A percentile compares a stretch with the other conserved stretches of the same genome.
Evolutionary conservation across 345 rosid genomes (phyloP).

Genomic region (Camelina neglecta): DNA sequence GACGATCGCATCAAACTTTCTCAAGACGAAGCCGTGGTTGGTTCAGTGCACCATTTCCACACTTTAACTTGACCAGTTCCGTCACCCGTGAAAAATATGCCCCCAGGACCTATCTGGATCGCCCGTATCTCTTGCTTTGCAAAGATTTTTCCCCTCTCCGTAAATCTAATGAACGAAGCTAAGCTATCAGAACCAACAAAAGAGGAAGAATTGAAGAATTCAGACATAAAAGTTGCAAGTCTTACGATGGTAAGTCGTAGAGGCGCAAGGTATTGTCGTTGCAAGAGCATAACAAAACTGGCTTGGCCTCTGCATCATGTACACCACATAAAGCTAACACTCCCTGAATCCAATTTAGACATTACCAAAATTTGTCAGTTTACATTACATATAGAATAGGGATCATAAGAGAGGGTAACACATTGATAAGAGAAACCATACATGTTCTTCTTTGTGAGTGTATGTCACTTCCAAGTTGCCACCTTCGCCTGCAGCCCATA

Average conservation of each 20-base stretch:
- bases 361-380: constrained; percentile 16
- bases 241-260: constrained; percentile 97
- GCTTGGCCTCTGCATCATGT: constrained; percentile 83
- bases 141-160: constrained; percentile 89
- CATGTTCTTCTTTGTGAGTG: constrained; percentile 91
- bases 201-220: not conserved
- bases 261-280: constrained; percentile 72
- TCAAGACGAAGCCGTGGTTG: constrained; percentile 46
- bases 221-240: constrained; percentile 8
- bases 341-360: constrained; percentile 55
- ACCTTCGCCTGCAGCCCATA: constrained; percentile 90
- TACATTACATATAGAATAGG: not conserved
- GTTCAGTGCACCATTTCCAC: constrained; percentile 73
- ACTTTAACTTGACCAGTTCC: constrained; percentile 94
- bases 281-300: constrained; percentile 79
- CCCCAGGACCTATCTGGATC: constrained; percentile 79
- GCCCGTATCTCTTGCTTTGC: constrained; percentile 84
- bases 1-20: constrained; percentile 9
- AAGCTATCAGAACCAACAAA: constrained; percentile 13
- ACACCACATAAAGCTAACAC: constrained; percentile 76
- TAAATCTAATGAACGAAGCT: constrained; percentile 54
- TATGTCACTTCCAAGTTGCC: constrained; percentile 92
- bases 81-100: constrained; percentile 91
- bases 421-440: constrained; percentile 42
- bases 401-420: constrained; percentile 5